Conservation (phyloP, 805 yeast genomes). For the Aciculoconidium aculeatum region DNA sequence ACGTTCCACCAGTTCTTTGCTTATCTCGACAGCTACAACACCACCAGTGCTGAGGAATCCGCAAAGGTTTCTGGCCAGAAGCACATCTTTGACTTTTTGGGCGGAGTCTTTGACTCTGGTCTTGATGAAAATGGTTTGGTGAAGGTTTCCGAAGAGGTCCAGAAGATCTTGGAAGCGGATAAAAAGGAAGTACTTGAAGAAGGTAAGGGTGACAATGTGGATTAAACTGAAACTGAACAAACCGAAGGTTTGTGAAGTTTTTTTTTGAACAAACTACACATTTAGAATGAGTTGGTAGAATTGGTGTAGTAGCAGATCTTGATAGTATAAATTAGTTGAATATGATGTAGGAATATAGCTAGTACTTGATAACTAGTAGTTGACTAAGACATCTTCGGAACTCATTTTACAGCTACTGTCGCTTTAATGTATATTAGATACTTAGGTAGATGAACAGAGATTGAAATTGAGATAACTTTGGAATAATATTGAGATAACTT, state of each 20-base stretch:
- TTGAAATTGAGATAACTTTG: too few relatives aligned
- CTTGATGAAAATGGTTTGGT: conserved; percentile 13
- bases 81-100: conserved; percentile 54
- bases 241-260: too few relatives aligned
- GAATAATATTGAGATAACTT: too few relatives aligned
- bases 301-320: too few relatives aligned
- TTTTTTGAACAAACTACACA: not conserved
- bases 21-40: conserved; percentile 71
- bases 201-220: conserved; percentile 3
- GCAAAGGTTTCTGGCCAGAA: conserved; percentile 39
- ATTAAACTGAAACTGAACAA: not conserved
- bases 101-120: conserved; percentile 38
- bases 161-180: conserved; percentile 9
- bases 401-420: too few relatives aligned
- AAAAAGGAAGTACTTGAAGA: conserved; percentile 7
- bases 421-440: too few relatives aligned
- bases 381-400: too few relatives aligned
- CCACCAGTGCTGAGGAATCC: conserved; percentile 22
- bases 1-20: conserved; percentile 87
- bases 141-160: conserved; percentile 4
- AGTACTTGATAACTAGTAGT: too few relatives aligned
- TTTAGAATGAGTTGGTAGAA: too few relatives aligned
- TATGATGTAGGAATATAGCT: too few relatives aligned
- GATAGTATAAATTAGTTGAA: too few relatives aligned
- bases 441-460: too few relatives aligned